Base-by-base conservation (phyloP, 345 rosid species). In the Eutrema japonicum region DNA sequence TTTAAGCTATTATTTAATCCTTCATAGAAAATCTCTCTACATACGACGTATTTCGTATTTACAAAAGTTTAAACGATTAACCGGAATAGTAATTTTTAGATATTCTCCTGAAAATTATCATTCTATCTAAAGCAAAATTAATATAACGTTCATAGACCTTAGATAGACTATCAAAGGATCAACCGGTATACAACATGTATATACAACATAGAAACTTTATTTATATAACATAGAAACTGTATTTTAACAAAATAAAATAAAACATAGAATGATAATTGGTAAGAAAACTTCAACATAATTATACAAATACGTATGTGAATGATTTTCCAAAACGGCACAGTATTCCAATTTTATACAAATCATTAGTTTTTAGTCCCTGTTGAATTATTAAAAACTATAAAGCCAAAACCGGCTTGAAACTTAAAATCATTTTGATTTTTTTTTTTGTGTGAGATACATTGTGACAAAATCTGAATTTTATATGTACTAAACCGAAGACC, bases 371-470 rank as follows among this genome's bases (percentile, higher is more conserved):
- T 22, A 22, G 22, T 22, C 22, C 22, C 22, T 1, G 22, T 22
- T 22, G 22, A 22, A 33, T 5, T 2, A 14, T 10, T 27, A 27
- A 0, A 51, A 10, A 52, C 22, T 22, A 27, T 3, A 4, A 22
- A 27, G 4, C 33, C 63, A 7, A 27, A 35, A n/a, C 47, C 47
- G 16, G 33, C 36, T 10, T 6, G 2, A 43, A 55, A 33, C 40
- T 37, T 37, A 29, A 37, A 37, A 7, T 7, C 1, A 11, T 74
- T 80, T 68, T 80, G 43, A 63, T 26, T 52, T 3, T 8, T 26
- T 26, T 7, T 16, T 16, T 16, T 16, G n/a, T 51, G 1, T 49
- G 10, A 10, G 2, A 51, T 5, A 9, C 12, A 9, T 12, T 22
- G n/a, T 42, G 6, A 42, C 11, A 12, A 8, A 51, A 29, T 22